phyloP scores from a whole-genome alignment of 257 asterid genomes.

The Solanum peruvianum region DNA sequence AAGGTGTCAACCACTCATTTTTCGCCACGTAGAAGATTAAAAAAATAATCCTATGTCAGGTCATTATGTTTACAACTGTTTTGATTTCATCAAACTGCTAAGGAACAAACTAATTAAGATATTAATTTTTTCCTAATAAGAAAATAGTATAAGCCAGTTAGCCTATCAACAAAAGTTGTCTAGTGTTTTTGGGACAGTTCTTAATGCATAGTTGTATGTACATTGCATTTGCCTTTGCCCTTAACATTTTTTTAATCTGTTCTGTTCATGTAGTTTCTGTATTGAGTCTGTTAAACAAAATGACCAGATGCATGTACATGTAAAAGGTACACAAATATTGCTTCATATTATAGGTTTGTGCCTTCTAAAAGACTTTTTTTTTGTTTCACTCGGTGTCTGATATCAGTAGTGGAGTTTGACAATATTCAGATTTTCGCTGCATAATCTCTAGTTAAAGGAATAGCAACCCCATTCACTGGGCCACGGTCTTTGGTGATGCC shows the following conservation, averaged over 20 bases:
- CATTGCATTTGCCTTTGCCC: not conserved
- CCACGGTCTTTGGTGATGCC: too few species aligned
- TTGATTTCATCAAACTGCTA: not conserved
- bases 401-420: too few species aligned
- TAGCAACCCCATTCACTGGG: too few species aligned
- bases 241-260: not conserved
- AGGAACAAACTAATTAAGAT: not conserved
- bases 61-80: not conserved
- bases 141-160: not conserved
- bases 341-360: not conserved
- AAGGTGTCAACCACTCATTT: not conserved
- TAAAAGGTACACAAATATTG: not conserved
- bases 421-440: too few species aligned
- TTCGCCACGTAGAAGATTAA: not conserved
- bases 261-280: not conserved
- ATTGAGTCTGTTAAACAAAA: not conserved
- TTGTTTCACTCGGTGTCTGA: not conserved
- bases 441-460: not conserved
- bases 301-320: not conserved
- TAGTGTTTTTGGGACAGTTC: not conserved
- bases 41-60: not conserved
- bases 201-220: not conserved
- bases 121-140: not conserved
- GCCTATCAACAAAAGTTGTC: not conserved
- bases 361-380: not conserved